Conservation (phyloP, 2,329 filamentous ascomycete genomes). For the Pyricularia sp. region DNA sequence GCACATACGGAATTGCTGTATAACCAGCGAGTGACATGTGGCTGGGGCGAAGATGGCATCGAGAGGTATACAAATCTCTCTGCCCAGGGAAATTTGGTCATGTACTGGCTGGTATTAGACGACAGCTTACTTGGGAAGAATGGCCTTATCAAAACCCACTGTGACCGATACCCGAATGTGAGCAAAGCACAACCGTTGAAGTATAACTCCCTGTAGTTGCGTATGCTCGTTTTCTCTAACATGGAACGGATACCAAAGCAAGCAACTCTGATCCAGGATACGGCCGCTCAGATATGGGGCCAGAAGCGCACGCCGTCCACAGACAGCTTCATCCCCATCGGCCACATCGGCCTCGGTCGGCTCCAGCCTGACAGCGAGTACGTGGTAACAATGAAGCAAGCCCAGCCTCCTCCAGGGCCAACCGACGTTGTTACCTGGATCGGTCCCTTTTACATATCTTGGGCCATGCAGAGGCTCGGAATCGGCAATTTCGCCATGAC, state of each 20-base stretch:
- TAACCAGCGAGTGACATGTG: conserved; percentile 4
- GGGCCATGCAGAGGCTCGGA: conserved; percentile 24
- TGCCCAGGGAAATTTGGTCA: not conserved
- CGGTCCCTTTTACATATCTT: conserved; percentile 29
- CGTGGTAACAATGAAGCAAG: conserved; percentile 9
- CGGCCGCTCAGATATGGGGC: conserved; percentile 18
- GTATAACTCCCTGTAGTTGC: not conserved
- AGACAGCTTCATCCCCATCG: conserved; percentile 24
- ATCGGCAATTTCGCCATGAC: conserved; percentile 26
- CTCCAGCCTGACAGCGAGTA: conserved; percentile 19
- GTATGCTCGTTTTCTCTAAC: not conserved
- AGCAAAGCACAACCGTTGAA: not conserved
- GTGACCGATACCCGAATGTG: conserved; percentile 9
- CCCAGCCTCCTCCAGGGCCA: conserved; percentile 13
- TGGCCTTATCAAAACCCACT: conserved; percentile 19
- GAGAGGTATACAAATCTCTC: not conserved
- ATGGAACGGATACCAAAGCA: conserved; percentile 13
- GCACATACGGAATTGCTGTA: conserved; percentile 4
- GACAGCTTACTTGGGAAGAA: conserved; percentile 18
- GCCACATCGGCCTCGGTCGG: conserved; percentile 27
- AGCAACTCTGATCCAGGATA: conserved; percentile 21
- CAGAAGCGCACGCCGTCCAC: conserved; percentile 19
- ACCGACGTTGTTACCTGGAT: conserved; percentile 24
- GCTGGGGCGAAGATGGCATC: not conserved
- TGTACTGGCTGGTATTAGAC: conserved; percentile 13